Evolutionary conservation across 495 filamentous ascomycete species (phyloP).

Genomic region (Polyplosphaeria fusca): DNA sequence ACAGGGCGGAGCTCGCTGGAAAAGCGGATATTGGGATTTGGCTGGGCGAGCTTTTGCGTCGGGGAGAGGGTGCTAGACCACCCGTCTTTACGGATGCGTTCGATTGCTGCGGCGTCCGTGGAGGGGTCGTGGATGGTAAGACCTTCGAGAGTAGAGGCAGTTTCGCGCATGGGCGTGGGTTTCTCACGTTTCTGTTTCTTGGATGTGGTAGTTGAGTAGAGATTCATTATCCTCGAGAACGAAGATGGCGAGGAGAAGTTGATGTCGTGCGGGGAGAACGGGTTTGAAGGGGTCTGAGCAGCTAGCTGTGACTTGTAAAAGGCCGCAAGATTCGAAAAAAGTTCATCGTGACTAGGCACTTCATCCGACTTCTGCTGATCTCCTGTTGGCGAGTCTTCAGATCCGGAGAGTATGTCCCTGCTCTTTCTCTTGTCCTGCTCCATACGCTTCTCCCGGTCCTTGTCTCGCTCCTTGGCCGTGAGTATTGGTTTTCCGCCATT

Average conservation of each 20-base stretch:
- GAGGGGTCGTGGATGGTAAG: constrained; percentile 53
- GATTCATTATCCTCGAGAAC: constrained; percentile 81
- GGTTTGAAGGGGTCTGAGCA: constrained; percentile 51
- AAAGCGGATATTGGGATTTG: constrained; percentile 52
- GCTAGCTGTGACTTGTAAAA: constrained; percentile 60
- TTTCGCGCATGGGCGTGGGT: constrained; percentile 72
- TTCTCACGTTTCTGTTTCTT: constrained; percentile 66
- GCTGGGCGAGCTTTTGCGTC: constrained; percentile 51
- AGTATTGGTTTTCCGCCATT: constrained; percentile 50
- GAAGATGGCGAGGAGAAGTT: constrained; percentile 76
- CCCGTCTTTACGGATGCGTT: constrained; percentile 46
- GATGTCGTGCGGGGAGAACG: constrained; percentile 45
- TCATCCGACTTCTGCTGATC: constrained; percentile 42
- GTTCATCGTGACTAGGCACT: constrained; percentile 47
- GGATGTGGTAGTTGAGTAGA: constrained; percentile 69
- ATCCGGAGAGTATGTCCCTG: constrained; percentile 13
- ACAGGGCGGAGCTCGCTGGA: constrained; percentile 69
- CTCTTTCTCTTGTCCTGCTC: constrained; percentile 3
- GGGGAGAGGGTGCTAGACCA: constrained; percentile 56
- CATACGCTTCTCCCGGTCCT: constrained; percentile 33
- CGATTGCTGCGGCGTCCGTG: constrained; percentile 50
- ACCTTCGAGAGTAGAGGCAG: constrained; percentile 64
- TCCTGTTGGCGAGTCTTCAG: constrained; percentile 12
- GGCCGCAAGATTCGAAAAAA: constrained; percentile 38
- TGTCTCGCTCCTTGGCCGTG: constrained; percentile 43